Evolutionary conservation across 2,329 filamentous ascomycete species (phyloP).

Genomic region (Colletotrichum sp.): DNA sequence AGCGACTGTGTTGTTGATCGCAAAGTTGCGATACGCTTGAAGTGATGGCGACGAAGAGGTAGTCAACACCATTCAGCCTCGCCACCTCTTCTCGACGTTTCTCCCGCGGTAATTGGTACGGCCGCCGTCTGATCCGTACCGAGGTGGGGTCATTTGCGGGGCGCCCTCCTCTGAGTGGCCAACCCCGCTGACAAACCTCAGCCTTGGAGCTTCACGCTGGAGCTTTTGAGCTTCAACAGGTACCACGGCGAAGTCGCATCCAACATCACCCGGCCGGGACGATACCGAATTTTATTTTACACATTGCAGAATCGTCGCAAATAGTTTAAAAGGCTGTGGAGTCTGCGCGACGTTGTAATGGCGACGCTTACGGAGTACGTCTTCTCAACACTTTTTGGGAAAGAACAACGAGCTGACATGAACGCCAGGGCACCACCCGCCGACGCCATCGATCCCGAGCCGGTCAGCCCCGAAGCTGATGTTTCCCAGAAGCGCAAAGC

Average conservation of each 20-base stretch:
- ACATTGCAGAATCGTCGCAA: neutral
- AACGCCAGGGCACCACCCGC: neutral
- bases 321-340: too few relatives aligned
- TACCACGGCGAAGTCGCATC: neutral
- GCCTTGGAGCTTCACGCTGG: constrained; percentile 10
- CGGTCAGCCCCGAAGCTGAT: neutral
- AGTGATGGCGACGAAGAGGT: neutral
- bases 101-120: constrained; percentile 8
- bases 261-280: neutral
- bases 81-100: constrained; percentile 29
- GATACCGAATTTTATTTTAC: neutral
- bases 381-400: neutral
- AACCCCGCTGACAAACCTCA: constrained; percentile 20
- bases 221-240: neutral
- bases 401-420: neutral
- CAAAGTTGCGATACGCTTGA: neutral
- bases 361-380: constrained; percentile 6
- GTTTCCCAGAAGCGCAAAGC: constrained; percentile 36
- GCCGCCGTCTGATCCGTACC: neutral
- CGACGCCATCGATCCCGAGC: neutral
- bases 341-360: neutral
- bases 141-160: neutral
- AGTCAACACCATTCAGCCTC: constrained; percentile 49
- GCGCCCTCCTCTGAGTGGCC: neutral
- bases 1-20: neutral